Evolutionary conservation across 164 flowering plant genomes (phyloP).

Genomic region (Sextonia rubra): DNA sequence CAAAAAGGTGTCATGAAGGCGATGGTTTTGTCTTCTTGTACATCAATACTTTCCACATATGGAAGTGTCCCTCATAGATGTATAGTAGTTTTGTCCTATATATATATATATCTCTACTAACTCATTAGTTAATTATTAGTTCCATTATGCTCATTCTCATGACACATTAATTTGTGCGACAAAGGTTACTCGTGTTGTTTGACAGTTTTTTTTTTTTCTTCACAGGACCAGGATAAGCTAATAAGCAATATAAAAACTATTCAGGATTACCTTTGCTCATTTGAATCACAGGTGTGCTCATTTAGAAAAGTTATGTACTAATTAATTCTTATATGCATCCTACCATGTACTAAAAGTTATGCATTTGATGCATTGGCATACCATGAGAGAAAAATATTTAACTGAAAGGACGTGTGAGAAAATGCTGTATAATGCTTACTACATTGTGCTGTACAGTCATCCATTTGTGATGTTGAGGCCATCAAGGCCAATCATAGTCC

Average conservation of each 20-base stretch:
- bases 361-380: neutral
- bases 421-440: neutral
- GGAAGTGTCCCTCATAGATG: too few species aligned
- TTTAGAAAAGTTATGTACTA: neutral
- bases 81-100: too few species aligned
- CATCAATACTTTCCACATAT: too few species aligned
- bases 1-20: too few species aligned
- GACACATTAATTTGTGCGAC: too few species aligned
- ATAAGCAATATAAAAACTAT: conserved; percentile 75
- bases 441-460: neutral
- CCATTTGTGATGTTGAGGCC: neutral
- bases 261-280: conserved; percentile 93
- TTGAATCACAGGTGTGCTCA: conserved; percentile 68
- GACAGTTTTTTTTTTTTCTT: conserved; percentile 7
- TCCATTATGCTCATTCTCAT: neutral
- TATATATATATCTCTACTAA: neutral
- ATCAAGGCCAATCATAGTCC: too few species aligned
- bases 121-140: neutral
- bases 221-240: conserved; percentile 73
- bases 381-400: neutral
- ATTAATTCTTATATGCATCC: neutral
- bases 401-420: too few species aligned
- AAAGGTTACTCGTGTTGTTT: neutral
- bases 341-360: neutral
- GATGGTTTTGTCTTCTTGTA: too few species aligned